Base-by-base conservation (phyloP, 768 basidiomycete species). In the Tricholoma furcatifolium region DNA sequence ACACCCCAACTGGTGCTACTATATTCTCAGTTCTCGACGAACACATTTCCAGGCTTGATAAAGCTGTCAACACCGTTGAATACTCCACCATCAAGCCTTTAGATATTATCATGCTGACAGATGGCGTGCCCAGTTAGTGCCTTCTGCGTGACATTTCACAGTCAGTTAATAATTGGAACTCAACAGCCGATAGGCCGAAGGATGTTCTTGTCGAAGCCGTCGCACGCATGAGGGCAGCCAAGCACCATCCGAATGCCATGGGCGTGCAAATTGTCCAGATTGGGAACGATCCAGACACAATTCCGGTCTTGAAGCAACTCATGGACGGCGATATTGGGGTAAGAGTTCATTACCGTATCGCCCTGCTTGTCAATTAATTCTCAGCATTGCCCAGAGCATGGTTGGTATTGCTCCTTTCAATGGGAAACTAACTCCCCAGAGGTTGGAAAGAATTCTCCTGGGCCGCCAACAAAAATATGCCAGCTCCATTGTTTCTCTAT, bases 251-350 rank as follows among this genome's bases (percentile, higher is more conserved):
- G 11, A 71, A 71, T 44, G 61, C 62, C 31, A 61, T 70, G 30
- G 67, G 65, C 14, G 61, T 71, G 12, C 67, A 71, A 43, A 63
- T 71, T 42, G 67, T 70, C 4, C 70, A 71, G 46, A 67, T 71
- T n/a, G 70, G 67, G 30, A 56, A 68, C 38, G 65, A 66, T 34
- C 21, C 41, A 3, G 46, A 43, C 2, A 50, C 55, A 4, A 9
- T 57, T n/a, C 43, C 36, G 2, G 66, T 59, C 9, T 54, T 71
- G 23, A 54, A 59, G 32, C 52, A 60, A 23, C 57, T 71, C 30
- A 62, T 64, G 43, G 53, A 62, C 21, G 60, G 65, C n/a, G 60
- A 64, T 32, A 60, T 67, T 31, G 64, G 63, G 24, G 68, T 68
- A 54, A 48, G 65, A 50, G 0, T 35, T 31, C 9, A n/a, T n/a